Conservation (phyloP, 495 filamentous ascomycete species). For the Hypoxylon trugodes region DNA sequence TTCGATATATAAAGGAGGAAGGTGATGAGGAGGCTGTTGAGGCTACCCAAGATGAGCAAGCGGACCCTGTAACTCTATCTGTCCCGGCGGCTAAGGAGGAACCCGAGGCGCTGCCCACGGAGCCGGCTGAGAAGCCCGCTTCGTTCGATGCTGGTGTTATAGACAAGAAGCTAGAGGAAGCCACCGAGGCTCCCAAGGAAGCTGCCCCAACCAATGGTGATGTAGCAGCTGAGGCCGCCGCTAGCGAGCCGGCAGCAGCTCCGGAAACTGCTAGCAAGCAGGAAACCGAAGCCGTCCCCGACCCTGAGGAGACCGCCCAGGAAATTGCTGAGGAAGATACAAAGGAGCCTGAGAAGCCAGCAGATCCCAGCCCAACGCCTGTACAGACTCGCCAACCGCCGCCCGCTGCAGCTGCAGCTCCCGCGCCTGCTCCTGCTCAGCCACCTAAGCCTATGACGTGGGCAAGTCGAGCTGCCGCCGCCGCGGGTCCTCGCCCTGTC, state of each 20-base stretch:
- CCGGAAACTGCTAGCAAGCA: constrained; percentile 58
- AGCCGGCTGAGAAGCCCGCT: constrained; percentile 52
- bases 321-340: constrained; percentile 58
- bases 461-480: constrained; percentile 76
- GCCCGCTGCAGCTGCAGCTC: constrained; percentile 49
- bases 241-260: constrained; percentile 59
- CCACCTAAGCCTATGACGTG: constrained; percentile 80
- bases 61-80: constrained; percentile 54
- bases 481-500: constrained; percentile 54
- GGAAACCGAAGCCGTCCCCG: constrained; percentile 47
- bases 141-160: constrained; percentile 55
- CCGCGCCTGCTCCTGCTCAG: constrained; percentile 43
- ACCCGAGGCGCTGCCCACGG: constrained; percentile 51
- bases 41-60: constrained; percentile 30
- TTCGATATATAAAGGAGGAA: constrained; percentile 89
- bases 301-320: constrained; percentile 50
- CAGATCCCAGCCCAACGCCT: constrained; percentile 67
- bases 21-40: constrained; percentile 64
- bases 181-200: constrained; percentile 44
- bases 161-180: constrained; percentile 61
- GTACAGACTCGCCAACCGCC: constrained; percentile 55
- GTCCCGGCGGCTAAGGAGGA: constrained; percentile 55
- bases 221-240: constrained; percentile 46
- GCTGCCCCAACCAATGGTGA: constrained; percentile 48
- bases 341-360: constrained; percentile 64